A percentile compares a stretch with the other conserved stretches of the same genome.
Conservation (phyloP, 495 filamentous ascomycete species). For the Hypoxylon lenormandii region DNA sequence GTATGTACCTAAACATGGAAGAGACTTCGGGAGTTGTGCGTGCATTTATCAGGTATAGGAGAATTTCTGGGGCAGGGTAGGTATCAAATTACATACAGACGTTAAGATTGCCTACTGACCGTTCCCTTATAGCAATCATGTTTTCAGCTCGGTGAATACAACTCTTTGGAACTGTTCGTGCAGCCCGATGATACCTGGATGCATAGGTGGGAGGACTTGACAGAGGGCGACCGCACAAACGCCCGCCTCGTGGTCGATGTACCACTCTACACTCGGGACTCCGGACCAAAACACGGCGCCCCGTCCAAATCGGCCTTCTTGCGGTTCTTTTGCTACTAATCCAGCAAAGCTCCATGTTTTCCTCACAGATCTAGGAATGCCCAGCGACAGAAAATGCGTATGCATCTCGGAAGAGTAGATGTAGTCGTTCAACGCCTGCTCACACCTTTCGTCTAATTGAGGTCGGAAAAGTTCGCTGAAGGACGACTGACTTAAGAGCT, state of each 20-base stretch:
- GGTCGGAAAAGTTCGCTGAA: conserved; percentile 66
- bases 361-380: conserved; percentile 23
- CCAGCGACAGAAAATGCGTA: conserved; percentile 20
- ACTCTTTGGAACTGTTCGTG: conserved; percentile 34
- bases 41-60: too few species aligned
- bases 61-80: too few species aligned
- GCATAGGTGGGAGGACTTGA: conserved; percentile 36
- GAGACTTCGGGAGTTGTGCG: too few species aligned
- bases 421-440: conserved; percentile 35
- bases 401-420: conserved; percentile 3
- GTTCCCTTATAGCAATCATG: too few species aligned
- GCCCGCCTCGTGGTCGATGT: conserved; percentile 34
- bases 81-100: too few species aligned
- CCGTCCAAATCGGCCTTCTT: conserved; percentile 21
- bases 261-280: conserved; percentile 34
- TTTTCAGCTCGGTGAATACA: too few species aligned
- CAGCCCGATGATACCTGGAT: conserved; percentile 23
- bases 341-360: conserved; percentile 40
- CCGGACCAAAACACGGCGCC: conserved; percentile 34
- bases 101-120: too few species aligned
- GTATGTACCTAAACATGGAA: too few species aligned
- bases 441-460: conserved; percentile 55
- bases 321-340: conserved; percentile 47
- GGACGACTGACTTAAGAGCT: conserved; percentile 56
- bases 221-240: conserved; percentile 32